Evolutionary conservation across 306 rosid genomes (phyloP).

Genomic region (Rosa lucieae): DNA sequence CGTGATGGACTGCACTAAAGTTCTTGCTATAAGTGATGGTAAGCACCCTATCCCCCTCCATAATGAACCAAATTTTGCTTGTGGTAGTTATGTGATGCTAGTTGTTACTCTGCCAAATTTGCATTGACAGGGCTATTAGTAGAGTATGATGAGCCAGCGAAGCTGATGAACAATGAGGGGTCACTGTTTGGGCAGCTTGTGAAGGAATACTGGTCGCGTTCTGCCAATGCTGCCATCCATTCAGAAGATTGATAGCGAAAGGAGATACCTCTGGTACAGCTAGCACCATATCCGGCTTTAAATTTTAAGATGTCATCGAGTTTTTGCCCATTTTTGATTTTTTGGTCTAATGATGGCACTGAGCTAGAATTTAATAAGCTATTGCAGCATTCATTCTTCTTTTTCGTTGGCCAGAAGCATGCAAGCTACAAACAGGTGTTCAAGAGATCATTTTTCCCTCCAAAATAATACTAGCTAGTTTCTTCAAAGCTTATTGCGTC

Average conservation of each 20-base stretch:
- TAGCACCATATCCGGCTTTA: background rate
- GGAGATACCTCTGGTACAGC: background rate
- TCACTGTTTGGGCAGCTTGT: conserved; percentile 35
- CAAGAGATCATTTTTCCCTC: background rate
- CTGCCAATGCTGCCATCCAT: background rate
- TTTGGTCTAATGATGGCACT: background rate
- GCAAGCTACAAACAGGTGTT: background rate
- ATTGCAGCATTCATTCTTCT: background rate
- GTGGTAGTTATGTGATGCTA: background rate
- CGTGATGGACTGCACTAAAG: conserved; percentile 35
- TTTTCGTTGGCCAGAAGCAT: background rate
- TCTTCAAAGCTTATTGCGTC: background rate
- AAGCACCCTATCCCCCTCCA: background rate
- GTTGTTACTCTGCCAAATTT: background rate
- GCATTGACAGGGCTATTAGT: conserved; percentile 25
- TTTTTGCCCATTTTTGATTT: background rate
- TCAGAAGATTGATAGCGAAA: conserved; percentile 2
- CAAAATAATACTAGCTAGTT: background rate
- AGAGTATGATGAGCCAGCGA: conserved; percentile 33
- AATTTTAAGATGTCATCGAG: background rate
- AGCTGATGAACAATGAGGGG: conserved; percentile 27
- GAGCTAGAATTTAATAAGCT: background rate
- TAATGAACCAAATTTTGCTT: background rate
- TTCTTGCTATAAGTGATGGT: conserved; percentile 35
- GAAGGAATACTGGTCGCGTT: conserved; percentile 35